Conservation (phyloP, 1,139 yeast species). For the Saccharomyces hybrid region DNA sequence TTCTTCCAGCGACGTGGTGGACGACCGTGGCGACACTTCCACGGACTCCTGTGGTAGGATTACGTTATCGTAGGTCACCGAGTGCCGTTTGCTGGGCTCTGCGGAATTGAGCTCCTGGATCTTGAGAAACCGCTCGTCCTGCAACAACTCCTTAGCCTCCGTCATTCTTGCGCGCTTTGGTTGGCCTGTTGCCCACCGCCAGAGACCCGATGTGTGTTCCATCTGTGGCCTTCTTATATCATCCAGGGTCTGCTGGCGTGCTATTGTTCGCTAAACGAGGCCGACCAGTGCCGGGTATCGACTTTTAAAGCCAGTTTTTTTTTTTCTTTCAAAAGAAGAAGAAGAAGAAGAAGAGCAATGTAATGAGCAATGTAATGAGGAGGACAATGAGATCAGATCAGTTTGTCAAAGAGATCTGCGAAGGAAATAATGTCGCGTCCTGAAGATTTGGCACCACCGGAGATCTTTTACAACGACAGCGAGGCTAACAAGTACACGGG, state of each 20-base stretch:
- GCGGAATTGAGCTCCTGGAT: constrained; percentile 22
- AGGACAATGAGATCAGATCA: too few relatives aligned
- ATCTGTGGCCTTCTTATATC: neutral
- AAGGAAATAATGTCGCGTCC: constrained; percentile 75
- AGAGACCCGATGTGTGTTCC: neutral
- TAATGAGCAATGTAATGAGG: neutral
- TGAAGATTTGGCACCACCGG: constrained; percentile 96
- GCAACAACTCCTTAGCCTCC: constrained; percentile 14
- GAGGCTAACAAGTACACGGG: constrained; percentile 87
- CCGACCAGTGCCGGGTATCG: neutral
- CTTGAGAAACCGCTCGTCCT: constrained; percentile 22
- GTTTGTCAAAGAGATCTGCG: neutral
- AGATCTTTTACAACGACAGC: constrained; percentile 81
- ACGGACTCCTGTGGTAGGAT: neutral
- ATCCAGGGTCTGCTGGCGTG: constrained; percentile 1
- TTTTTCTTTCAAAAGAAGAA: neutral
- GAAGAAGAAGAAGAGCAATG: neutral
- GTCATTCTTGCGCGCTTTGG: constrained; percentile 8
- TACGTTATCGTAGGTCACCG: constrained; percentile 10
- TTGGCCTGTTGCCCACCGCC: too few relatives aligned
- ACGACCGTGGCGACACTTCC: constrained; percentile 1
- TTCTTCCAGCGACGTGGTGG: neutral
- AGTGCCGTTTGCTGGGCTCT: constrained; percentile 11
- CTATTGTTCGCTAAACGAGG: neutral
- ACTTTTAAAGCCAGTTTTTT: neutral